These are phyloP conservation scores for Clarireedia hainanense DNA, from an alignment of 2,329 filamentous ascomycete species.

Conservation along the genomic window DNA sequence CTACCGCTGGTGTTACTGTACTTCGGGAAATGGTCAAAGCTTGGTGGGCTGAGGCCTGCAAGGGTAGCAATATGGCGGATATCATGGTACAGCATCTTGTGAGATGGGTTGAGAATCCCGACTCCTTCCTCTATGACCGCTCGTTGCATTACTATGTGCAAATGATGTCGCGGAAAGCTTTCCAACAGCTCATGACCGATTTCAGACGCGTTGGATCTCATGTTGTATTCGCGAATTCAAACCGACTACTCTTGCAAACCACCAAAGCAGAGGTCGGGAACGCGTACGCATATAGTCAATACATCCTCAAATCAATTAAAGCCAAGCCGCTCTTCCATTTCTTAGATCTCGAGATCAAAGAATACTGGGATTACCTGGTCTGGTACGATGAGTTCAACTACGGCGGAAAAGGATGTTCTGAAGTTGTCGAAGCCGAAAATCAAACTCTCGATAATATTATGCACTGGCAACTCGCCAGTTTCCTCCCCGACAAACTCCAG, in stretches of 20 bases:
- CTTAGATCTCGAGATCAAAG: slow-evolving; percentile 91
- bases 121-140: slow-evolving; percentile 90
- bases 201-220: slow-evolving; percentile 93
- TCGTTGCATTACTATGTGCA: slow-evolving; percentile 96
- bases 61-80: slow-evolving; percentile 88
- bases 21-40: slow-evolving; percentile 96
- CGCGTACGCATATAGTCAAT: slow-evolving; percentile 92
- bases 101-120: slow-evolving; percentile 90
- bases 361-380: slow-evolving; percentile 98
- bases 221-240: slow-evolving; percentile 88
- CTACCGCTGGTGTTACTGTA: slow-evolving; percentile 83
- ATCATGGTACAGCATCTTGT: slow-evolving; percentile 96
- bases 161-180: slow-evolving; percentile 96
- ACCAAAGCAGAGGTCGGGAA: slow-evolving; percentile 96
- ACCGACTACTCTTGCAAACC: slow-evolving; percentile 84
- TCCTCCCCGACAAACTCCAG: slow-evolving; percentile 74
- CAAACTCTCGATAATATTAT: slow-evolving; percentile 86
- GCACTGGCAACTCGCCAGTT: slow-evolving; percentile 96
- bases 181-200: slow-evolving; percentile 94
- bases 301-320: slow-evolving; percentile 96
- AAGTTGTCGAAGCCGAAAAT: slow-evolving; percentile 67
- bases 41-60: slow-evolving; percentile 95
- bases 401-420: slow-evolving; percentile 81
- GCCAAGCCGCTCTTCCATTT: slow-evolving; percentile 94
- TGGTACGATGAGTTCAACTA: slow-evolving; percentile 99